Conservation (phyloP, 2,329 filamentous ascomycete genomes). For the Diaporthe ampelina region DNA sequence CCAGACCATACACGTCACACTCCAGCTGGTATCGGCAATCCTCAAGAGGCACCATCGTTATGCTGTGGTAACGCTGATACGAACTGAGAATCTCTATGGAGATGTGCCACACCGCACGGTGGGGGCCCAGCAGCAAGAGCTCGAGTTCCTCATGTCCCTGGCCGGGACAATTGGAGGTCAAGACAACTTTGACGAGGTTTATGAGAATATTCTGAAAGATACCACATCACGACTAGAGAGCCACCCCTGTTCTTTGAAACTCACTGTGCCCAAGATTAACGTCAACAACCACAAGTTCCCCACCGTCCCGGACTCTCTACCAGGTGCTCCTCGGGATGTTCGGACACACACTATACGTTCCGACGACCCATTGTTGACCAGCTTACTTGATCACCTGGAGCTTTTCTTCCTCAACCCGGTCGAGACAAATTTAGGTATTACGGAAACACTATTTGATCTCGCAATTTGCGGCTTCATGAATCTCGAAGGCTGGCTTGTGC, state of each 20-base stretch:
- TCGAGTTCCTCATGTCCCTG: slow-evolving; percentile 78
- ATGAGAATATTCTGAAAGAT: slow-evolving; percentile 80
- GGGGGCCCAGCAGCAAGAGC: slow-evolving; percentile 81
- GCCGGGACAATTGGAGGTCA: slow-evolving; percentile 78
- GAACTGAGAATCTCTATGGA: slow-evolving; percentile 71
- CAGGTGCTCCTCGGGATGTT: slow-evolving; percentile 73
- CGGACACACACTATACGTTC: slow-evolving; percentile 72
- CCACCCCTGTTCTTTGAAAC: slow-evolving; percentile 78
- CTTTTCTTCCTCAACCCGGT: slow-evolving; percentile 92
- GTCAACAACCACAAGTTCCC: slow-evolving; percentile 70
- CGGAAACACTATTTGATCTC: slow-evolving; percentile 85
- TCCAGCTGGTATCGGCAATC: slow-evolving; percentile 89
- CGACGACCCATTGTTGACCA: slow-evolving; percentile 74
- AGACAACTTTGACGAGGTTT: slow-evolving; percentile 79
- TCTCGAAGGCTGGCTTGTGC: slow-evolving; percentile 90
- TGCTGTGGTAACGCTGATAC: slow-evolving; percentile 82
- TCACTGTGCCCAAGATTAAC: slow-evolving; percentile 74
- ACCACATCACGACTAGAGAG: slow-evolving; percentile 77
- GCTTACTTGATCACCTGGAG: slow-evolving; percentile 78
- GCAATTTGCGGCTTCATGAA: slow-evolving; percentile 87
- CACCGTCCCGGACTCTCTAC: slow-evolving; percentile 67
- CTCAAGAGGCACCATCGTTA: slow-evolving; percentile 90
- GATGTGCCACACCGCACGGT: slow-evolving; percentile 73
- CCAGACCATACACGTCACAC: slow-evolving; percentile 89
- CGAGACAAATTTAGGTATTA: slow-evolving; percentile 90